Evolutionary conservation across 352 stramenopile genomes (phyloP).

Genomic region (Halophytophthora polymorphica): DNA sequence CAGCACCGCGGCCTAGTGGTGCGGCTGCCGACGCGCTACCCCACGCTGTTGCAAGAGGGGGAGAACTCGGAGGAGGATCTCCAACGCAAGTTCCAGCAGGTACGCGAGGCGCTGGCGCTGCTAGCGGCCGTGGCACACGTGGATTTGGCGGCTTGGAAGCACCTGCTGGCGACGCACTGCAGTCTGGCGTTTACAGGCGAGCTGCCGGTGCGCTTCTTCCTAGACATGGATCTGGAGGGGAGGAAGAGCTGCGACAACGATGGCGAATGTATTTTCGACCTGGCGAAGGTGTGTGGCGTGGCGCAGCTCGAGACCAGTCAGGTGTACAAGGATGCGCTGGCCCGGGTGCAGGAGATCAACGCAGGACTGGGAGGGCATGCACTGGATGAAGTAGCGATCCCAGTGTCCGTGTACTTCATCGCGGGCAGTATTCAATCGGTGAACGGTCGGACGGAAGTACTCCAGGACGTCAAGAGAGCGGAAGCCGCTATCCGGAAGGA

Average conservation of each 20-base stretch:
- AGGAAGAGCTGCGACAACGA: not conserved
- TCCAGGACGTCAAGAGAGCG: not conserved
- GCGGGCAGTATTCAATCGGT: too few relatives aligned
- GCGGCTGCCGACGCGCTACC: not conserved
- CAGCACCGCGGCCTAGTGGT: slow-evolving; percentile 2
- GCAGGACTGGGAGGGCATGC: too few relatives aligned
- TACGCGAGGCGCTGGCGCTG: not conserved
- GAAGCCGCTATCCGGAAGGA: not conserved
- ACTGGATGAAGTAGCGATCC: too few relatives aligned
- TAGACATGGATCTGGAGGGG: not conserved
- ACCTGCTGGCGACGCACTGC: slow-evolving; percentile 1
- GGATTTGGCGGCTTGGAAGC: not conserved
- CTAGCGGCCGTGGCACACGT: slow-evolving; percentile 1
- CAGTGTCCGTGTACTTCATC: too few relatives aligned
- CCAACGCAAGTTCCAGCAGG: not conserved
- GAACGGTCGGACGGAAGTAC: too few relatives aligned
- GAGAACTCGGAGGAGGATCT: not conserved
- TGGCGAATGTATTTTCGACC: not conserved
- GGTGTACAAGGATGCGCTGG: not conserved
- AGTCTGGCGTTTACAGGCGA: not conserved
- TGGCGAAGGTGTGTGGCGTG: not conserved
- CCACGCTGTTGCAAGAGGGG: slow-evolving; percentile 1
- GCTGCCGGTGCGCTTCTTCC: not conserved
- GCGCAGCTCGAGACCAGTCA: not conserved
- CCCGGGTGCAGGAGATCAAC: too few relatives aligned